Percentiles rank a stretch among this genome's conserved stretches.
Conservation (phyloP, 129 eudicot species). For the Scalesia atractyloides region DNA sequence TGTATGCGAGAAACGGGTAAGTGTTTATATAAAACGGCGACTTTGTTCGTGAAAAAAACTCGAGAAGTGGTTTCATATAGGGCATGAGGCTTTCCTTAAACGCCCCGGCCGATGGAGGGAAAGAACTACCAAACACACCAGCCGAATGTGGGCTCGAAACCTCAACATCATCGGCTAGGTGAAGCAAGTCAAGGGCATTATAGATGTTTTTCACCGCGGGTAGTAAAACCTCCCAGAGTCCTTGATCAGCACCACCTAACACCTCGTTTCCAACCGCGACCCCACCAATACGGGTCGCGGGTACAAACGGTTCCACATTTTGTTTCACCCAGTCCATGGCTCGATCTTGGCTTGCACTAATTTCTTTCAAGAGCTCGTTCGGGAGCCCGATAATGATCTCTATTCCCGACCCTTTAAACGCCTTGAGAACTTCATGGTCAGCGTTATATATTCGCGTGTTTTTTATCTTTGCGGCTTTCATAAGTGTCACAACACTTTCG, state of each 20-base stretch:
- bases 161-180: slow-evolving; percentile 46
- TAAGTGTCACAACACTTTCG: slow-evolving; percentile 74
- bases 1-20: slow-evolving; percentile 84
- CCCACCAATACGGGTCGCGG: slow-evolving; percentile 65
- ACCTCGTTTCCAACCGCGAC: slow-evolving; percentile 91
- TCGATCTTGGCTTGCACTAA: slow-evolving; percentile 52
- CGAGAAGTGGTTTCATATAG: slow-evolving; percentile 71
- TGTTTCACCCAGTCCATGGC: slow-evolving; percentile 82
- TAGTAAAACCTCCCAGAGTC: slow-evolving; percentile 67
- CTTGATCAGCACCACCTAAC: slow-evolving; percentile 52
- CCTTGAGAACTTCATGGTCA: slow-evolving; percentile 53
- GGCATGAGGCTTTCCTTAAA: slow-evolving; percentile 72
- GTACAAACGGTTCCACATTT: slow-evolving; percentile 73
- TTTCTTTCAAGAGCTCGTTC: slow-evolving; percentile 39
- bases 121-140: slow-evolving; percentile 70
- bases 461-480: slow-evolving; percentile 70
- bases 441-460: slow-evolving; percentile 85
- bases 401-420: slow-evolving; percentile 12
- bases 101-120: slow-evolving; percentile 87
- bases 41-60: slow-evolving; percentile 55
- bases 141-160: slow-evolving; percentile 95
- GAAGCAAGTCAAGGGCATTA: slow-evolving; percentile 59
- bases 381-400: slow-evolving; percentile 5
- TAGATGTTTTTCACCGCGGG: slow-evolving; percentile 67
- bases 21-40: slow-evolving; percentile 90